phyloP scores from a whole-genome alignment of 495 filamentous ascomycete genomes.

The Xylaria scruposa region DNA sequence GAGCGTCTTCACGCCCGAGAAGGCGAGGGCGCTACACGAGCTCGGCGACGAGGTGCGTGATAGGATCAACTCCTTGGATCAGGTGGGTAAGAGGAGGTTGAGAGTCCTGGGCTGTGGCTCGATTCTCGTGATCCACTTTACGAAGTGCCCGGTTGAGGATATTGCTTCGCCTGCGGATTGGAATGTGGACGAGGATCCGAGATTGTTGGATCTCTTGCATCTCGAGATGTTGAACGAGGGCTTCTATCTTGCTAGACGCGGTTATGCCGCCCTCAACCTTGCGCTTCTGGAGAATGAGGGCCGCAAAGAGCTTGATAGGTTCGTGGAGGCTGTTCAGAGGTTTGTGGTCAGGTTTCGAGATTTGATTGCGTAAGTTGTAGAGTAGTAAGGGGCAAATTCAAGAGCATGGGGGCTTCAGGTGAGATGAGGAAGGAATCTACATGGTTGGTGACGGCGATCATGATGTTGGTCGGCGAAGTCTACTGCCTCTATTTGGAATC shows the following conservation, averaged over 20 bases:
- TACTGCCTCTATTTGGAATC: background rate
- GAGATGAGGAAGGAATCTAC: background rate
- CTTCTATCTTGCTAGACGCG: conserved; percentile 54
- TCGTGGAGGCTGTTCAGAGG: conserved; percentile 41
- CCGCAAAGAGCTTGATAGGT: conserved; percentile 48
- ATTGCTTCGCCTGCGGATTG: conserved; percentile 37
- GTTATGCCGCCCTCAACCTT: conserved; percentile 52
- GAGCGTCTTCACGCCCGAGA: conserved; percentile 51
- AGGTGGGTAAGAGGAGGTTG: conserved; percentile 27
- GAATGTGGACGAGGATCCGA: conserved; percentile 33
- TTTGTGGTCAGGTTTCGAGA: conserved; percentile 35
- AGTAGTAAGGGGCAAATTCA: background rate
- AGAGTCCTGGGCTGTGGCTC: conserved; percentile 52
- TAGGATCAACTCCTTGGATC: conserved; percentile 38
- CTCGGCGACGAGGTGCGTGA: conserved; percentile 45
- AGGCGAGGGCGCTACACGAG: conserved; percentile 44
- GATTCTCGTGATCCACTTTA: conserved; percentile 54
- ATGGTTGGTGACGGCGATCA: background rate
- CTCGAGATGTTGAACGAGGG: conserved; percentile 56
- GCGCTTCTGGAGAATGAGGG: conserved; percentile 48
- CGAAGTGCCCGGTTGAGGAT: conserved; percentile 31
- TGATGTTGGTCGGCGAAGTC: background rate
- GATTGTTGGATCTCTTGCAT: conserved; percentile 56
- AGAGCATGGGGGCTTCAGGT: background rate
- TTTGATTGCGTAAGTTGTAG: conserved; percentile 30